These are phyloP conservation scores for Coniochaeta sp. DNA, from an alignment of 2,329 filamentous ascomycete genomes.

Conservation along the genomic window DNA sequence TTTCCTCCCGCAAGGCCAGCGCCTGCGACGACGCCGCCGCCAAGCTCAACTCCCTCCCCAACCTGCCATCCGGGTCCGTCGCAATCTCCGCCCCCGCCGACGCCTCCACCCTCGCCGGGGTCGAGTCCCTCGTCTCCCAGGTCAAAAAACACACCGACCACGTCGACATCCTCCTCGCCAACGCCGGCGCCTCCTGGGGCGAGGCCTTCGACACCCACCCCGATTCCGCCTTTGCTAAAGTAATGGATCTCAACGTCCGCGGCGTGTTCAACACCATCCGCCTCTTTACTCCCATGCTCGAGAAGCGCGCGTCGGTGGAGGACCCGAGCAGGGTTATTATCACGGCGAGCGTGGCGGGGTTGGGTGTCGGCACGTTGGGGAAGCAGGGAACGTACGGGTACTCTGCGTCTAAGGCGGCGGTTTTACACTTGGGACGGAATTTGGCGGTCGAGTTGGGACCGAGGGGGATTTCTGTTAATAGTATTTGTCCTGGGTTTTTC, in stretches of 20 bases:
- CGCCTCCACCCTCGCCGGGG: slow-evolving; percentile 62
- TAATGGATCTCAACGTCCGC: slow-evolving; percentile 91
- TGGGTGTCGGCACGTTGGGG: slow-evolving; percentile 67
- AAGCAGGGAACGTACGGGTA: slow-evolving; percentile 74
- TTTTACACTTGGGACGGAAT: slow-evolving; percentile 76
- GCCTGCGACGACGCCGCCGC: slow-evolving; percentile 74
- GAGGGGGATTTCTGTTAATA: slow-evolving; percentile 67
- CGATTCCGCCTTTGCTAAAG: slow-evolving; percentile 74
- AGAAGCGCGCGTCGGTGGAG: slow-evolving; percentile 50
- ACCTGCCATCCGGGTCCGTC: slow-evolving; percentile 59
- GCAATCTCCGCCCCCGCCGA: slow-evolving; percentile 81
- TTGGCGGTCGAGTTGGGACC: slow-evolving; percentile 78
- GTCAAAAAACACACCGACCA: slow-evolving; percentile 69
- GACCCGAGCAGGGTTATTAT: slow-evolving; percentile 77
- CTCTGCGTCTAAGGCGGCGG: slow-evolving; percentile 81
- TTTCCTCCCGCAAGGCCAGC: slow-evolving; percentile 79
- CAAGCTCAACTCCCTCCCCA: slow-evolving; percentile 75
- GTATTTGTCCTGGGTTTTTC: slow-evolving; percentile 56
- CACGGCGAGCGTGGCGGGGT: slow-evolving; percentile 74
- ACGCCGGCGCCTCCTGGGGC: slow-evolving; percentile 91
- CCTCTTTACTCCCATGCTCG: slow-evolving; percentile 72
- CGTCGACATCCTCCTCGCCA: slow-evolving; percentile 85
- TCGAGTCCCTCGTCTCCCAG: slow-evolving; percentile 66
- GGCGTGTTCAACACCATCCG: slow-evolving; percentile 83
- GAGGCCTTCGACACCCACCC: slow-evolving; percentile 76